These are phyloP conservation scores for Ogataea saltuana DNA, from an alignment of 805 yeast species.

Conservation along the genomic window DNA sequence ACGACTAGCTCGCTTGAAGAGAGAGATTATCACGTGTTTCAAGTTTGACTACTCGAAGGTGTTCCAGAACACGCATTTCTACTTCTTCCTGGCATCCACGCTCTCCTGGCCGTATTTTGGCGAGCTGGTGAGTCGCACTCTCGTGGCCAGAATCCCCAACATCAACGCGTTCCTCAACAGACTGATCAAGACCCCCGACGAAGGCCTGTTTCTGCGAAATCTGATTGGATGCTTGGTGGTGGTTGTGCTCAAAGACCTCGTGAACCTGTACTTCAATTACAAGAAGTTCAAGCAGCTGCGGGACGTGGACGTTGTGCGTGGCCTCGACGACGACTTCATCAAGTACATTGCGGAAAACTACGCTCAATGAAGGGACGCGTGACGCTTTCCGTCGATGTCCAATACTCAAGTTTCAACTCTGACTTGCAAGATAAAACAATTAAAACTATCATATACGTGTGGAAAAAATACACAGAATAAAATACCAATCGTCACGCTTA, in stretches of 20 bases:
- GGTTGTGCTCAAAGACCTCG: slow-evolving; percentile 35
- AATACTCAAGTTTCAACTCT: too few species aligned
- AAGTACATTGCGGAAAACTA: slow-evolving; percentile 17
- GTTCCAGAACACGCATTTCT: slow-evolving; percentile 24
- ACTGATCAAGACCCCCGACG: slow-evolving; percentile 39
- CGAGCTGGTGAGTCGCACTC: slow-evolving; percentile 21
- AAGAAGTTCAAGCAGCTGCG: slow-evolving; percentile 32
- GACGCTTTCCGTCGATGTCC: too few species aligned
- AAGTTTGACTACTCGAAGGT: slow-evolving; percentile 32
- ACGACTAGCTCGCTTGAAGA: slow-evolving; percentile 21
- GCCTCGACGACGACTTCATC: slow-evolving; percentile 16
- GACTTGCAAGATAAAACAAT: too few species aligned
- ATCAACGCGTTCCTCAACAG: slow-evolving; percentile 25
- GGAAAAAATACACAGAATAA: neutral
- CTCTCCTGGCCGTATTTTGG: slow-evolving; percentile 38
- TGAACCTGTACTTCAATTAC: slow-evolving; percentile 36
- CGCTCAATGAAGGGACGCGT: neutral
- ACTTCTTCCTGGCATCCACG: slow-evolving; percentile 29
- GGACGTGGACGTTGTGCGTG: slow-evolving; percentile 25
- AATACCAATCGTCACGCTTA: slow-evolving; percentile 11
- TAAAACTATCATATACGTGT: too few species aligned
- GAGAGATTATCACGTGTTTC: slow-evolving; percentile 33
- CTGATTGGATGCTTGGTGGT: slow-evolving; percentile 36
- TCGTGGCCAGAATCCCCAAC: slow-evolving; percentile 26
- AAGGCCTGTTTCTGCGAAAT: slow-evolving; percentile 36